phyloP scores from a whole-genome alignment of 148 eudicot species.

The Rhododendron mucronatum region DNA sequence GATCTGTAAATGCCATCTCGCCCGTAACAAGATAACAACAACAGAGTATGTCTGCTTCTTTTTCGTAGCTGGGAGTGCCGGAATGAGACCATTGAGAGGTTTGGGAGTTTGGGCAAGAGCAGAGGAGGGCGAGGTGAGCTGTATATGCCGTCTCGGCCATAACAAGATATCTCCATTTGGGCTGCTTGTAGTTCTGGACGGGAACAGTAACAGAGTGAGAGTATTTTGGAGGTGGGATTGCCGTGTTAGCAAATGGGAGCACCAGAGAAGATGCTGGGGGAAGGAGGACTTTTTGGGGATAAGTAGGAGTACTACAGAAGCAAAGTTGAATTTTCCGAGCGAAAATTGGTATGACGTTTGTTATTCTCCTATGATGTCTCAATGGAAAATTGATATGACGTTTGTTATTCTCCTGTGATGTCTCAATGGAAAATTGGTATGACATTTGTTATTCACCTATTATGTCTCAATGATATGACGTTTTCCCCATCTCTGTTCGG shows the following conservation, averaged over 20 bases:
- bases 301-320: neutral
- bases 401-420: too few relatives aligned
- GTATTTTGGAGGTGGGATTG: neutral
- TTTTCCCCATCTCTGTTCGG: too few relatives aligned
- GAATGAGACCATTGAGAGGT: conserved; percentile 48
- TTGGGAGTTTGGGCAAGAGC: conserved; percentile 31
- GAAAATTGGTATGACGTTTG: too few relatives aligned
- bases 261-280: neutral
- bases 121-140: conserved; percentile 51
- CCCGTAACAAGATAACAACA: conserved; percentile 54
- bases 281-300: neutral
- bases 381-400: too few relatives aligned
- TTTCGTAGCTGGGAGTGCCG: neutral
- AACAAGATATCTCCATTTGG: conserved; percentile 64
- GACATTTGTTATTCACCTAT: too few relatives aligned
- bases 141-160: conserved; percentile 60
- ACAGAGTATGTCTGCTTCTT: conserved; percentile 16
- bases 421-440: too few relatives aligned
- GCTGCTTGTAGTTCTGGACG: neutral
- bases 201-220: neutral
- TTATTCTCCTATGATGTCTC: too few relatives aligned
- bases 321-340: neutral
- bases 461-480: too few relatives aligned
- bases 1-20: conserved; percentile 61
- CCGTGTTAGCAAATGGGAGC: too few relatives aligned